Evolutionary conservation across 2,329 filamentous ascomycete species (phyloP).

Genomic region (Talaromyces atroroseus): DNA sequence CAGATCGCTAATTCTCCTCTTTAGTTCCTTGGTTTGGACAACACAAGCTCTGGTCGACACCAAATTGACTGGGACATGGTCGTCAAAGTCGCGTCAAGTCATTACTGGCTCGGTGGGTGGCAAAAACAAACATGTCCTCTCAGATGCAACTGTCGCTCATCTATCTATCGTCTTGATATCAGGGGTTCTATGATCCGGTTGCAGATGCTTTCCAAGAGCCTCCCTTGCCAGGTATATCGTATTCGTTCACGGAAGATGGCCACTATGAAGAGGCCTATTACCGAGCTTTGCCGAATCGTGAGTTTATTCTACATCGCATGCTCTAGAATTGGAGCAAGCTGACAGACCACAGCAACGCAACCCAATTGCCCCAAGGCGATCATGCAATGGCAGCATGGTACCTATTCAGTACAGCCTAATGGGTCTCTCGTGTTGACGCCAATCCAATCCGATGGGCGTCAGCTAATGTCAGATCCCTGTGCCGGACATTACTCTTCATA

Average conservation of each 20-base stretch:
- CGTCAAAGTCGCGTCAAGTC: conserved; percentile 63
- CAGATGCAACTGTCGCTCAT: not conserved
- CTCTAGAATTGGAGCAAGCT: conserved; percentile 8
- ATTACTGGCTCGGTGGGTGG: conserved; percentile 61
- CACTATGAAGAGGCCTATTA: conserved; percentile 66
- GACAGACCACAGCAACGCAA: conserved; percentile 44
- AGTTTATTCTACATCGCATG: conserved; percentile 25
- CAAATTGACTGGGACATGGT: conserved; percentile 64
- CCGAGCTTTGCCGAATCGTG: conserved; percentile 63
- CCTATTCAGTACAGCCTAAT: conserved; percentile 51
- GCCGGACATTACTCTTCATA: conserved; percentile 51
- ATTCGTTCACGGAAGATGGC: conserved; percentile 65
- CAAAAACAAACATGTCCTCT: conserved; percentile 20
- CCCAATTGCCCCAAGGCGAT: conserved; percentile 60
- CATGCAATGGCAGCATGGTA: conserved; percentile 70
- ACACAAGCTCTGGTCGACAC: conserved; percentile 40
- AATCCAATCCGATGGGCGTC: conserved; percentile 61
- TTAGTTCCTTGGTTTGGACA: conserved; percentile 33
- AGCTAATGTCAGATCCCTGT: conserved; percentile 62
- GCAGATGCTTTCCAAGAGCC: conserved; percentile 64
- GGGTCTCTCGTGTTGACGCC: conserved; percentile 57
- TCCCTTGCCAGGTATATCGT: conserved; percentile 62
- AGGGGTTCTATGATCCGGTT: conserved; percentile 66
- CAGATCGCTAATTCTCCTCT: conserved; percentile 23
- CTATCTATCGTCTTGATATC: not conserved